Conservation (phyloP, 768 basidiomycete species). For the Boletus reticuloceps region DNA sequence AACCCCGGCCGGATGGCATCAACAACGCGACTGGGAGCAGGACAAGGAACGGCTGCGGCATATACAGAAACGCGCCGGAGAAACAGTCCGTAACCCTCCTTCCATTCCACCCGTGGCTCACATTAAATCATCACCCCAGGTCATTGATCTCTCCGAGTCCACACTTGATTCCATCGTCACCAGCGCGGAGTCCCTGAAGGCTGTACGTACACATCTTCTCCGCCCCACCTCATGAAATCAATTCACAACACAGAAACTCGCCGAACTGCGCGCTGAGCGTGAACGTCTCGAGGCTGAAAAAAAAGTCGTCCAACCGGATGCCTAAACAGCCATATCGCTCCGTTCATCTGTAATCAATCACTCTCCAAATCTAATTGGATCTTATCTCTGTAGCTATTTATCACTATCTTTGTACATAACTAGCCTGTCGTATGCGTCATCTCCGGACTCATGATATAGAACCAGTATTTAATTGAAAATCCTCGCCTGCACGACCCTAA, state of each 20-base stretch:
- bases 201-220: slow-evolving; percentile 38
- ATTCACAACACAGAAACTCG: slow-evolving; percentile 31
- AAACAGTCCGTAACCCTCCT: slow-evolving; percentile 38
- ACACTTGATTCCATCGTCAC: slow-evolving; percentile 60
- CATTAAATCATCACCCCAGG: slow-evolving; percentile 27
- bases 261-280: slow-evolving; percentile 25
- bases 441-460: neutral
- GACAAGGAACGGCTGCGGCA: slow-evolving; percentile 47
- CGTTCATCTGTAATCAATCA: slow-evolving; percentile 19
- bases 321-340: slow-evolving; percentile 19
- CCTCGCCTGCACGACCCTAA: slow-evolving; percentile 3
- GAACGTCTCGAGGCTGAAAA: slow-evolving; percentile 48
- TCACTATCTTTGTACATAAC: neutral
- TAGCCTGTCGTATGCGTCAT: neutral
- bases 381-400: slow-evolving; percentile 18
- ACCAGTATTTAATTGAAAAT: neutral
- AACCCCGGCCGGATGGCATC: slow-evolving; percentile 20
- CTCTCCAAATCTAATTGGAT: slow-evolving; percentile 31
- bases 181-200: slow-evolving; percentile 58
- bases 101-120: neutral
- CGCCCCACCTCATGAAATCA: neutral
- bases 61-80: slow-evolving; percentile 48
- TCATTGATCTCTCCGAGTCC: slow-evolving; percentile 63
- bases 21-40: slow-evolving; percentile 40
- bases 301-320: slow-evolving; percentile 26